These are phyloP conservation scores for Helenozyma baotianmanensis DNA, from an alignment of 805 yeast species.

Conservation along the genomic window DNA sequence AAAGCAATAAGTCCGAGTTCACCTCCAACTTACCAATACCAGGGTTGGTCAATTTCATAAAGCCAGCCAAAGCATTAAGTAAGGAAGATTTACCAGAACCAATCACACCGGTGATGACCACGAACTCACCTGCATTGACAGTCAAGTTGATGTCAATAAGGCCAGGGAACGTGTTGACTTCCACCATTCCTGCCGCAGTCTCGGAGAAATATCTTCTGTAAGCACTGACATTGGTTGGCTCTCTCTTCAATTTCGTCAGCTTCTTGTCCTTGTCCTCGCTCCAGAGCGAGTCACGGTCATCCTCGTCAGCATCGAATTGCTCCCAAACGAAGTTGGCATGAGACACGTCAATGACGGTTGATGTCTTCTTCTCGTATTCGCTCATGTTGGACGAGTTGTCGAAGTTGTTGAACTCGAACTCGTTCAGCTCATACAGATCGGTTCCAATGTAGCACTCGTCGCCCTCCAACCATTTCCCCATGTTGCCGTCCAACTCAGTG, in stretches of 20 bases:
- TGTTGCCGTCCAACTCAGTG: slow-evolving; percentile 13
- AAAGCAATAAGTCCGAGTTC: slow-evolving; percentile 28
- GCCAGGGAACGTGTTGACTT: slow-evolving; percentile 25
- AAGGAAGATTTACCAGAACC: slow-evolving; percentile 43
- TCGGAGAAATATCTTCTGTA: no score
- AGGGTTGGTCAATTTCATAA: slow-evolving; percentile 30
- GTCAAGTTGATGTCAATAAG: slow-evolving; percentile 29
- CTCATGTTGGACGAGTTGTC: not conserved
- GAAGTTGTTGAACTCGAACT: not conserved
- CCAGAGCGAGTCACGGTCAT: slow-evolving; percentile 8
- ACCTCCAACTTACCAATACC: slow-evolving; percentile 21
- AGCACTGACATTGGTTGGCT: no score
- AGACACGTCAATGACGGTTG: slow-evolving; percentile 6
- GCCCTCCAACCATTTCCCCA: slow-evolving; percentile 6
- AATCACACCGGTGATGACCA: slow-evolving; percentile 39
- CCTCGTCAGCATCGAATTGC: slow-evolving; percentile 3
- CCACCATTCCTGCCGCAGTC: no score
- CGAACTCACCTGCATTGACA: slow-evolving; percentile 30
- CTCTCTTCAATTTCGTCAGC: slow-evolving; percentile 8
- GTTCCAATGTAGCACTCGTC: slow-evolving; percentile 5
- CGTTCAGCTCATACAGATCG: slow-evolving; percentile 8
- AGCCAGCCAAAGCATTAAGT: slow-evolving; percentile 36
- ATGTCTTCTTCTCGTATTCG: not conserved
- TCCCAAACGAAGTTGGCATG: slow-evolving; percentile 15
- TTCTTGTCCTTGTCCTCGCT: slow-evolving; percentile 7